Conservation (phyloP, 2,329 filamentous ascomycete species). For the Malbranchea cinnamomea region DNA sequence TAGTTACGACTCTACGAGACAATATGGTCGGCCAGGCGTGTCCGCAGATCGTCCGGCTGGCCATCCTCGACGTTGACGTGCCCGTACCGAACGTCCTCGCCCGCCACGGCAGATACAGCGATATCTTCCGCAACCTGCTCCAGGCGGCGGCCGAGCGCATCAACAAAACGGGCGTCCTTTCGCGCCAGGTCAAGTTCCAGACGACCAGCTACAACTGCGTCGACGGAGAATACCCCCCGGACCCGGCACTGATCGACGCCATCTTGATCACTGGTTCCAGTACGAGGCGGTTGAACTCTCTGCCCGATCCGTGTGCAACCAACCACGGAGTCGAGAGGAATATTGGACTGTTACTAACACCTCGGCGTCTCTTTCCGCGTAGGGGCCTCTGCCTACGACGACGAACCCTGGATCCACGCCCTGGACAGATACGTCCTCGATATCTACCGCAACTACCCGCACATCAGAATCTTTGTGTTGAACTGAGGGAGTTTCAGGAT, state of each 20-base stretch:
- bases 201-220: conserved; percentile 21
- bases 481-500: too few relatives aligned
- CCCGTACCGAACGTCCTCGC: conserved; percentile 20
- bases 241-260: conserved; percentile 11
- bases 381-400: neutral
- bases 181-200: conserved; percentile 15
- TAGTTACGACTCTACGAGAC: too few relatives aligned
- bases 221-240: conserved; percentile 16
- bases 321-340: neutral
- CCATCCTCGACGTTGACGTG: conserved; percentile 23
- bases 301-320: neutral
- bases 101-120: conserved; percentile 21
- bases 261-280: conserved; percentile 4
- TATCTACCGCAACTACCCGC: too few relatives aligned
- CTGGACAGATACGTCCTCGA: too few relatives aligned
- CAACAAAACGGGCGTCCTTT: conserved; percentile 9
- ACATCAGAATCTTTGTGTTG: too few relatives aligned
- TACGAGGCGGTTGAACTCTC: conserved; percentile 2
- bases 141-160: conserved; percentile 17
- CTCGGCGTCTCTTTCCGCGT: neutral
- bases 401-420: too few relatives aligned
- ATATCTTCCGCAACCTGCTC: conserved; percentile 20
- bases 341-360: neutral
- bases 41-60: too few relatives aligned
- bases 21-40: too few relatives aligned